Evolutionary conservation across 1,284 basidiomycete genomes (phyloP), one percentile per base, ranked within the genome.

Genomic region (Rhodotorula glutinis): DNA sequence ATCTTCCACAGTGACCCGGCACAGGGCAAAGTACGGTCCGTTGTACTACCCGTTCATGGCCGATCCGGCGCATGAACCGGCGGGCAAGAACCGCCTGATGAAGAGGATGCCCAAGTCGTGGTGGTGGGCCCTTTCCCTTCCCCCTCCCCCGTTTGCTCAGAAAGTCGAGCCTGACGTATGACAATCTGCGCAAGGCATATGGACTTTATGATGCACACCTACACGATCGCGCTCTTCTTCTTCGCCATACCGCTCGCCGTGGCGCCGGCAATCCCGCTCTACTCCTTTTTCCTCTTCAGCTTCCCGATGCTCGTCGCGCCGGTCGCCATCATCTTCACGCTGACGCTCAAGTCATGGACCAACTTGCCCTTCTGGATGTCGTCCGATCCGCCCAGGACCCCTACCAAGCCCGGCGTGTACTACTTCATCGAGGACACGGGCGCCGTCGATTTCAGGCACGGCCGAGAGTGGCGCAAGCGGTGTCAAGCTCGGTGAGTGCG

Each of bases 401-500:
- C 47, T 10, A 57, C 65, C 17, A 73, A 72, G 55, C 74, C 74
- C 9, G 70, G 66, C 1, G 57, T 62, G 2, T 73, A 68, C 56
- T 71, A 73, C 55, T n/a, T 72, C n/a, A 51, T 73, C 53, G 74
- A 73, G 62, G 70, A 72, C 38, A 58, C 70, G 27, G 72, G 65
- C 19, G 73, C 73, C 17, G 73, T 75, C 30, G 73, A 75, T 30
- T 75, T 73, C 40, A 16, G 53, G 23, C 66, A 69, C 47, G 74
- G 74, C 3, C 65, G 71, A 38, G 61, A 58, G 19, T 75, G 71
- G 63, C 53, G 74, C 38, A 63, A 60, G 29, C 43, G 62, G 14
- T 60, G 70, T n/a, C 66, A 73, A 43, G 76, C 76, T 46, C 77
- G 75, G 78, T 80, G 63, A 66, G 79, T 71, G 47, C 40, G 40